phyloP scores from a whole-genome alignment of 306 rosid species.

The Psophocarpus tetragonolobus region DNA sequence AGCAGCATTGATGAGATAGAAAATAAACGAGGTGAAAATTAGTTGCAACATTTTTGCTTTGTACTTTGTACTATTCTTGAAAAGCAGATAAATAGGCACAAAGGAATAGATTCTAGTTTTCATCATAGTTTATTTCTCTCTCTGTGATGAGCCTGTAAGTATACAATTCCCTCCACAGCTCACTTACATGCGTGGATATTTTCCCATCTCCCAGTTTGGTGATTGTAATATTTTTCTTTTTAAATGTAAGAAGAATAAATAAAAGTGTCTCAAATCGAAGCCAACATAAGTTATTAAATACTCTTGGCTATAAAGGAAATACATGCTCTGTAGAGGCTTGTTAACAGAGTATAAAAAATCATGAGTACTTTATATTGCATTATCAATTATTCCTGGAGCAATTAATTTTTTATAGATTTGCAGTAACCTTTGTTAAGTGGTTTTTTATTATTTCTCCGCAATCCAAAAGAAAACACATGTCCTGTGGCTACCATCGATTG shows the following conservation, averaged over 20 bases:
- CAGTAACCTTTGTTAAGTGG: neutral
- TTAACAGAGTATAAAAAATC: neutral
- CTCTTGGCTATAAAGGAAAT: neutral
- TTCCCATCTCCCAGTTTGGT: constrained; percentile 29
- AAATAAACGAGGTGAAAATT: constrained; percentile 53
- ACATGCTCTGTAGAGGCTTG: neutral
- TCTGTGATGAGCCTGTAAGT: neutral
- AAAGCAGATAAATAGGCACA: constrained; percentile 36
- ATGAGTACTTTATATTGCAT: neutral
- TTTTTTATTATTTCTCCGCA: neutral
- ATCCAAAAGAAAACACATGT: neutral
- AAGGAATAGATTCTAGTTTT: constrained; percentile 21
- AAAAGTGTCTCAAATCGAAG: constrained; percentile 18
- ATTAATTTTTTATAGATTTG: neutral
- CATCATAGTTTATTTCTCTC: neutral
- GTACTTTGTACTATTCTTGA: constrained; percentile 34
- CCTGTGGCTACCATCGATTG: neutral
- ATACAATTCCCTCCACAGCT: constrained; percentile 14
- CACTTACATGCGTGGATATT: neutral
- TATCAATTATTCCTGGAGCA: neutral
- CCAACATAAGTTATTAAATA: neutral
- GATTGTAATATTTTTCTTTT: neutral
- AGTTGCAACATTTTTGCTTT: constrained; percentile 12
- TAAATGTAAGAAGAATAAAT: neutral
- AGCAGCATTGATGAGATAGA: constrained; percentile 61